Base-by-base conservation (phyloP, 108 stramenopile species). In the Fistulifera pelliculosa region DNA sequence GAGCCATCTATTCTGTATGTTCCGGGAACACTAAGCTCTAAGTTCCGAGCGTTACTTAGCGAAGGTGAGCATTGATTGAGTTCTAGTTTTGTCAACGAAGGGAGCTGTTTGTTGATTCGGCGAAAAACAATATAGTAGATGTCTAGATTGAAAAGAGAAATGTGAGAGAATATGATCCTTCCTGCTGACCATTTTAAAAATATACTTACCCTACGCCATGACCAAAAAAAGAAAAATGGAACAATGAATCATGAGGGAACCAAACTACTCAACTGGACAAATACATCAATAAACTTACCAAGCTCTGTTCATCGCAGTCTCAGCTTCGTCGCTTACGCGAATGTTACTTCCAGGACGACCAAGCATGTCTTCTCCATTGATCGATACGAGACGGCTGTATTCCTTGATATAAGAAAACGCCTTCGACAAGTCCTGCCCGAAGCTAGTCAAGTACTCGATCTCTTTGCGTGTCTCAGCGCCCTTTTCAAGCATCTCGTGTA, bases 21-120 rank as follows among this genome's bases (percentile, higher is more conserved):
- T 3, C 99, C 98, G 15, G 99, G 98, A 17, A 98, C 95, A 39
- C 94, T 95, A 17, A 99, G 71, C 38, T 96, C 87, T 47, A 99
- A 68, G 52, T 83, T 78, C 22, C 63, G 73, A 21, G 97, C 96
- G 17, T 62, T 51, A 39, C 84, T 76, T 19, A 99, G 62, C 23
- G 85, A 74, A 14, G 94, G 99, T 22, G 92, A 93, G 52, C 95
- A 94, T 41, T 90, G 75, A 25, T 75, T 65, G 16, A 99, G 75
- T 54, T 97, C 87, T 41, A 98, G 73, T 11, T 77, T 80, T 16
- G 90, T 95, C 42, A 97, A 71, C 16, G 73, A 65, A 0, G 81
- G 85, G 0, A 99, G 76, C 39, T 94, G 90, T 61, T 90, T 93
- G 81, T 97, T 94, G 60, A 99, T 91, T 47, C 81, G 69, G 40